Conservation (phyloP, 202 grass and related monocot genomes). For the Dendrocalamus latiflorus region DNA sequence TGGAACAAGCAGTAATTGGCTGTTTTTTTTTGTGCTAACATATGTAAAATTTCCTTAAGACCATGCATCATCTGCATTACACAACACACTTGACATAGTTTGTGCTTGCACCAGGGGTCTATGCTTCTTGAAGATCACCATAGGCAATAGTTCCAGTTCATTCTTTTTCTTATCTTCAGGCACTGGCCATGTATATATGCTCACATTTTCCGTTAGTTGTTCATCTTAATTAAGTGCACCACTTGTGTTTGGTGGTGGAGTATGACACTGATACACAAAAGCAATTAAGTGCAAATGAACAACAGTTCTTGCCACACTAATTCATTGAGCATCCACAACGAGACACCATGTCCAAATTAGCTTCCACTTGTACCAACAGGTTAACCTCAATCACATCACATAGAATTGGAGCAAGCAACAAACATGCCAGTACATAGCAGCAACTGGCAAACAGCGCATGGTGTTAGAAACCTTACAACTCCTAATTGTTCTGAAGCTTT, state of each 20-base stretch:
- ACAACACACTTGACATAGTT: not conserved
- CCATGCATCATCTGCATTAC: not conserved
- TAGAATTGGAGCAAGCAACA: not conserved
- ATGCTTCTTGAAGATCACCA: not conserved
- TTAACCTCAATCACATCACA: not conserved
- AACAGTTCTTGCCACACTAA: not conserved
- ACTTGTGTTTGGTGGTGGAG: not conserved
- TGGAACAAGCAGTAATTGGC: not conserved
- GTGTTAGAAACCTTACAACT: slow-evolving; percentile 58
- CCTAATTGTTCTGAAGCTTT: slow-evolving; percentile 93
- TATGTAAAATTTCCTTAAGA: not conserved
- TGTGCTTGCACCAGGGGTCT: not conserved
- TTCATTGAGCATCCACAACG: not conserved
- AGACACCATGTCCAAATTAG: not conserved
- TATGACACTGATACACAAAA: not conserved
- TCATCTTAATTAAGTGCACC: not conserved
- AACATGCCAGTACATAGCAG: not conserved
- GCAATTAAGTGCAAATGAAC: not conserved
- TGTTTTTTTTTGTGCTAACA: not conserved
- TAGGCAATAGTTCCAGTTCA: not conserved
- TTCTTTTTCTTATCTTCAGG: not conserved
- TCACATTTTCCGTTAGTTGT: not conserved
- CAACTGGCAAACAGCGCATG: not conserved
- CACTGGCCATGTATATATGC: not conserved
- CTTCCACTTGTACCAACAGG: not conserved